Conservation (phyloP, 208 protist species). For the Wallacemonas sp. region DNA sequence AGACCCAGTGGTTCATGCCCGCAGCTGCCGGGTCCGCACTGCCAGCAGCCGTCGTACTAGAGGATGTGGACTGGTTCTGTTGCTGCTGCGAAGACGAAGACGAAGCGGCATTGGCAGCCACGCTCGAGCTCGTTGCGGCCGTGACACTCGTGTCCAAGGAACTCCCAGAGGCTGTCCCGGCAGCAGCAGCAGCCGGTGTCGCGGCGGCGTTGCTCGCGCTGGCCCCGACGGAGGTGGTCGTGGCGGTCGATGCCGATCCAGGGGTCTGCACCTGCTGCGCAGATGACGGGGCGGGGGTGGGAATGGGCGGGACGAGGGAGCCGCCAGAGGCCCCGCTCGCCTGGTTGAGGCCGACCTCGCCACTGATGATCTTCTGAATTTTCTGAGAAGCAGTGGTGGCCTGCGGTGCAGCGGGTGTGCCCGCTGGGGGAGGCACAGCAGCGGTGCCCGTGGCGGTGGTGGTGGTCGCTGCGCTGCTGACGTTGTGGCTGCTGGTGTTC, state of each 20-base stretch:
- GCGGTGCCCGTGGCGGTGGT: neutral
- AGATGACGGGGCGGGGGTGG: neutral
- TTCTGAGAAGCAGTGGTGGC: neutral
- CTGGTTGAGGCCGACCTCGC: conserved; percentile 7
- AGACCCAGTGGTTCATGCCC: conserved; percentile 21
- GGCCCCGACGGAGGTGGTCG: no score
- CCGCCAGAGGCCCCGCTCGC: neutral
- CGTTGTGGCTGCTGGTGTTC: no score
- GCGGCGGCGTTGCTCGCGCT: no score
- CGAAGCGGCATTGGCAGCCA: no score
- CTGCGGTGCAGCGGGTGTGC: neutral
- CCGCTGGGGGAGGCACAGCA: neutral
- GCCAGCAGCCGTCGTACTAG: conserved; percentile 5
- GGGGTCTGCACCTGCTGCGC: no score
- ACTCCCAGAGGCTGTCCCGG: neutral
- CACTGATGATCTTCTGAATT: conserved; percentile 6
- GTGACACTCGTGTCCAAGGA: no score
- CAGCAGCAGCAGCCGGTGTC: neutral
- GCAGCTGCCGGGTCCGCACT: neutral
- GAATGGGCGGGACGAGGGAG: conserved; percentile 2
- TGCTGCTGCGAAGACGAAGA: no score
- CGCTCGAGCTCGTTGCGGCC: no score
- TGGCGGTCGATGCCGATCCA: no score
- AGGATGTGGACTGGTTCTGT: no score
- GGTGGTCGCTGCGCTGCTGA: neutral